Base-by-base conservation (phyloP, 1,139 yeast species). In the Scheffersomyces insectosa region DNA sequence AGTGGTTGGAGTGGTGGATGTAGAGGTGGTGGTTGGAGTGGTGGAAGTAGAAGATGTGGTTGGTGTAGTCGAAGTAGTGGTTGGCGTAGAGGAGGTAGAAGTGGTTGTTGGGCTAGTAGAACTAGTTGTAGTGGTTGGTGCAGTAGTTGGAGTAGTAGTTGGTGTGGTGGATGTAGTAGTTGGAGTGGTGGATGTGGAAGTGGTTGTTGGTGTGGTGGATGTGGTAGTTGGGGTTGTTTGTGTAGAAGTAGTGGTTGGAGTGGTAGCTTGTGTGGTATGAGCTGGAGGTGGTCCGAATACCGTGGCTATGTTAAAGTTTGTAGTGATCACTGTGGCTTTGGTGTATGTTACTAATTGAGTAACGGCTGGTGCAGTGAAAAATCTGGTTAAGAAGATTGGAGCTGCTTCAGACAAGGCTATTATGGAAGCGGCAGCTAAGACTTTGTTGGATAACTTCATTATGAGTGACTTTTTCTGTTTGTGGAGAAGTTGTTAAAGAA, bases 341-440 rank as follows among this genome's bases (percentile, higher is more conserved):
- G 62, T 55, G 39, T 44, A 40, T 12, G 63, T 60, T 41, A 50
- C 51, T 51, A 61, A 59, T n/a, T 56, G 51, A 20, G 72, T 66
- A 12, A 62, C 63, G 9, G 70, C 57, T 3, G 63, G 57, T 9
- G 72, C 72, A 25, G 70, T 64, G 39, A 62, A 66, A 8, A 48
- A 46, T 36, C 63, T 49, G 25, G 71, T 66, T 40, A 65, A 54
- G 27, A 60, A 37, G 6, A 54, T 49, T 5, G 70, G 70, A 36
- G 68, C 60, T 6, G 70, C 70, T 29, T 55, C 55, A 10, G 67
- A 55, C 31, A 55, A 38, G 5, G 66, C 56, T 39, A 61, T 48
- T 33, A 63, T 50, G 25, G 56, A 46, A 30, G 57, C 46, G 42
- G 56, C 38, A 27, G 52, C 41, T 30, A 56, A 33, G 29, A 14